Evolutionary conservation across 768 basidiomycete genomes (phyloP).

Genomic region (Terana coerulea): DNA sequence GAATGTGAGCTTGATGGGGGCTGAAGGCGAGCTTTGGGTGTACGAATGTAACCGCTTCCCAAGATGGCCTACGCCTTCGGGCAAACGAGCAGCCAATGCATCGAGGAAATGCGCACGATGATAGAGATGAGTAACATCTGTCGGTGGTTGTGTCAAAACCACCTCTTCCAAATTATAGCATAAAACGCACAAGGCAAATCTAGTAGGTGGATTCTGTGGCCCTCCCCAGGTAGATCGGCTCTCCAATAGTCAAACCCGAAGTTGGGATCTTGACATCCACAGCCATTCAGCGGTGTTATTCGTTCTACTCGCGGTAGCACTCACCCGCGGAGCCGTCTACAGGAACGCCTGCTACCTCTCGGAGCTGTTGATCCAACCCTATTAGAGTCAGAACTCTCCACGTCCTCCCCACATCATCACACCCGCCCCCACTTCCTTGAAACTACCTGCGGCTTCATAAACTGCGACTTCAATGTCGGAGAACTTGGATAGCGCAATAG

Average conservation of each 20-base stretch:
- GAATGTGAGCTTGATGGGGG: conserved; percentile 19
- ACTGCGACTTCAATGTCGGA: conserved; percentile 25
- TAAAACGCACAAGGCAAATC: conserved; percentile 36
- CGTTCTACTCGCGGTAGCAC: neutral
- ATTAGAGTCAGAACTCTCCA: conserved; percentile 25
- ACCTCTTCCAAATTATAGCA: neutral
- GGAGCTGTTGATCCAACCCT: conserved; percentile 23
- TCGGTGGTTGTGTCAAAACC: neutral
- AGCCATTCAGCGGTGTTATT: neutral
- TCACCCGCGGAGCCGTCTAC: conserved; percentile 19
- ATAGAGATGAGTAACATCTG: conserved; percentile 36
- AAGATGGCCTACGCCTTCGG: conserved; percentile 25
- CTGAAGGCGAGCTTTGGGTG: neutral
- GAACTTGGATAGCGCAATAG: conserved; percentile 25
- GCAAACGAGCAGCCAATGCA: conserved; percentile 32
- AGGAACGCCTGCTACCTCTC: conserved; percentile 22
- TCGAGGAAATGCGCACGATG: conserved; percentile 49
- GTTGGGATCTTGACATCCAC: conserved; percentile 23
- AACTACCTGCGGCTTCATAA: conserved; percentile 35
- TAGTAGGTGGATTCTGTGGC: conserved; percentile 36
- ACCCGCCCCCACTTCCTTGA: conserved; percentile 48
- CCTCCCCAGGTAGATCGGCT: conserved; percentile 37
- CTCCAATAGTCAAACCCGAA: conserved; percentile 44
- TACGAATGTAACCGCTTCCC: conserved; percentile 27
- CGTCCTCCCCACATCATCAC: conserved; percentile 29